phyloP scores from a whole-genome alignment of 352 stramenopile species.

The Phytophthora fragariaefolia region DNA sequence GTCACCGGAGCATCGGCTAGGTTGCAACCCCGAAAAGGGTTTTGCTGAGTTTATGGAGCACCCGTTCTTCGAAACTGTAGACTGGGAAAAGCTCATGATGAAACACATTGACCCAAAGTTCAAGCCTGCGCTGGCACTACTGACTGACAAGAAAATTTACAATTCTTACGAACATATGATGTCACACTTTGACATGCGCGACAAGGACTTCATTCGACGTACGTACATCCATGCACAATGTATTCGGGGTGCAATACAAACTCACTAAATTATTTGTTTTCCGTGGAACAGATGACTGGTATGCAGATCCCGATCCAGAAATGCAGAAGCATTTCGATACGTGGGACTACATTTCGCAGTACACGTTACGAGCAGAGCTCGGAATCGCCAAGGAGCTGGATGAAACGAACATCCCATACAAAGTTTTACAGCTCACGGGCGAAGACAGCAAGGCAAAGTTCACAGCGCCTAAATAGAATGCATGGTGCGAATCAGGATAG shows the following conservation, averaged over 20 bases:
- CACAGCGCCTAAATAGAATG: constrained; percentile 34
- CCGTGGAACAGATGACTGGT: constrained; percentile 87
- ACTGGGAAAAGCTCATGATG: constrained; percentile 90
- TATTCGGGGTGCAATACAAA: background rate
- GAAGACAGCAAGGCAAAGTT: constrained; percentile 61
- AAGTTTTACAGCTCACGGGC: constrained; percentile 81
- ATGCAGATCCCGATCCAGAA: constrained; percentile 69
- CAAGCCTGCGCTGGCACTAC: constrained; percentile 65
- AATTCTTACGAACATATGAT: constrained; percentile 90
- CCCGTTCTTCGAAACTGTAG: constrained; percentile 85
- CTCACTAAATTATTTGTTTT: constrained; percentile 3
- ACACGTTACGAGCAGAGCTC: constrained; percentile 80
- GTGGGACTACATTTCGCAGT: constrained; percentile 90
- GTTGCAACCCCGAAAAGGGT: constrained; percentile 73
- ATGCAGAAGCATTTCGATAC: constrained; percentile 89
- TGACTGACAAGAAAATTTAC: constrained; percentile 87
- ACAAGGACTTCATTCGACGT: constrained; percentile 89
- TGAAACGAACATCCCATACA: constrained; percentile 89
- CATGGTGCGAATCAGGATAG: background rate
- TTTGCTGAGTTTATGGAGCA: constrained; percentile 91
- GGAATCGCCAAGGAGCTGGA: constrained; percentile 85
- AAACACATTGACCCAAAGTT: constrained; percentile 88
- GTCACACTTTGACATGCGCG: constrained; percentile 84
- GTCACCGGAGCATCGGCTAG: constrained; percentile 72
- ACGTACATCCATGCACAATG: constrained; percentile 28